phyloP scores from a whole-genome alignment of 148 eudicot genomes.

The Rhododendron simsii region DNA sequence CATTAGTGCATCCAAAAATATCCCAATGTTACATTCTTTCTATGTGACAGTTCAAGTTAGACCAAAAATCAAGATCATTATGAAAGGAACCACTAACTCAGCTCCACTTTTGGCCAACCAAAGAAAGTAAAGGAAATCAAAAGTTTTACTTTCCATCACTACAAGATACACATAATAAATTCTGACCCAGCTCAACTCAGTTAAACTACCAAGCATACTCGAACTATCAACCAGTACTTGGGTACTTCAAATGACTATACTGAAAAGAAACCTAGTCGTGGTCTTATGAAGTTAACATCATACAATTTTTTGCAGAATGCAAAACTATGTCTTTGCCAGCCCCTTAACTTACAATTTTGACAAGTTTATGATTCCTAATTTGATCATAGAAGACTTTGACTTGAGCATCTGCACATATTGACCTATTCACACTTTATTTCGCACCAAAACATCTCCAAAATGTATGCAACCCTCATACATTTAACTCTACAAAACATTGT shows the following conservation, averaged over 20 bases:
- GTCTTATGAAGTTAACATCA: neutral
- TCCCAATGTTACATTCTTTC: neutral
- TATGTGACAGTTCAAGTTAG: neutral
- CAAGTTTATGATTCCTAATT: neutral
- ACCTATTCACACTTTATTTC: neutral
- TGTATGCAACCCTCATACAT: neutral
- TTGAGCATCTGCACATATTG: neutral
- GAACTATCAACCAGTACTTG: neutral
- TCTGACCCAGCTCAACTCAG: neutral
- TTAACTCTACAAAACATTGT: neutral
- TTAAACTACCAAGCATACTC: neutral
- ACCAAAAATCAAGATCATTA: neutral
- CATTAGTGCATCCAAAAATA: neutral
- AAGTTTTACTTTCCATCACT: neutral
- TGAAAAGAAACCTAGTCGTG: neutral
- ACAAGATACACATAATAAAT: neutral
- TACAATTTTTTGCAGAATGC: neutral
- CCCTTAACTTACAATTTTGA: neutral
- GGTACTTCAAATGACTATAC: neutral
- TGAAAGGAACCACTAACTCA: constrained; percentile 6
- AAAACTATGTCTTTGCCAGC: neutral
- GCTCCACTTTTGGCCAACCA: neutral
- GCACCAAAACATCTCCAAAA: neutral
- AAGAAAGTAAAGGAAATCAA: neutral
- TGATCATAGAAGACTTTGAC: neutral